phyloP scores from a whole-genome alignment of 306 rosid genomes.

The Acacia melanoxylon region DNA sequence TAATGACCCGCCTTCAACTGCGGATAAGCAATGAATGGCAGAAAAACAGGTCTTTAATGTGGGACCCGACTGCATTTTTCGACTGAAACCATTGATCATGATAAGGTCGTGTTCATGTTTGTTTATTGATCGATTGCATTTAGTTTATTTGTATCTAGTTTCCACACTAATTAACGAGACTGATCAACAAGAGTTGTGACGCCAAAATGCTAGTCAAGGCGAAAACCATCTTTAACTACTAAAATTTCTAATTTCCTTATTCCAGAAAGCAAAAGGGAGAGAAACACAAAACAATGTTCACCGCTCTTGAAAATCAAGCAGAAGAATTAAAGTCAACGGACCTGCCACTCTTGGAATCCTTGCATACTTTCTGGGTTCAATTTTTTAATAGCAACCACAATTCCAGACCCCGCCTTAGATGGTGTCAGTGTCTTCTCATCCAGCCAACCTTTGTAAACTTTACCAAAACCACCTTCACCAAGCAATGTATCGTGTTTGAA shows the following conservation, averaged over 20 bases:
- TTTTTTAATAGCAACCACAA: slow-evolving; percentile 75
- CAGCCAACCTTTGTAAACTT: slow-evolving; percentile 85
- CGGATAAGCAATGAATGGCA: neutral
- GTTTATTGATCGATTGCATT: neutral
- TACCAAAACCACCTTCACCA: slow-evolving; percentile 93
- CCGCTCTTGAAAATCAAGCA: neutral
- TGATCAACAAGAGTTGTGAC: neutral
- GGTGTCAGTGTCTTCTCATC: slow-evolving; percentile 67
- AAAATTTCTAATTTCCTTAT: neutral
- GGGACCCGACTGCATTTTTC: slow-evolving; percentile 17
- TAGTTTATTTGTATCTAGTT: neutral
- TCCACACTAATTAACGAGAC: neutral
- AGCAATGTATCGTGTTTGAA: slow-evolving; percentile 62
- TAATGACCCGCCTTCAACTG: slow-evolving; percentile 1
- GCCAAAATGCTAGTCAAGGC: neutral
- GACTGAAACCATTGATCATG: neutral
- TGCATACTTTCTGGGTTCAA: slow-evolving; percentile 70
- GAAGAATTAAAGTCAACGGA: slow-evolving; percentile 11
- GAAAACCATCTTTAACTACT: neutral
- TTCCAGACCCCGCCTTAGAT: slow-evolving; percentile 54
- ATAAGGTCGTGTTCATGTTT: neutral
- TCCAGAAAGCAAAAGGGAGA: neutral
- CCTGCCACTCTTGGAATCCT: slow-evolving; percentile 92
- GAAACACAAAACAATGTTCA: neutral
- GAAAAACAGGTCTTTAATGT: neutral